Conservation (phyloP, 2,329 filamentous ascomycete genomes). For the Fusarium abutilonis region DNA sequence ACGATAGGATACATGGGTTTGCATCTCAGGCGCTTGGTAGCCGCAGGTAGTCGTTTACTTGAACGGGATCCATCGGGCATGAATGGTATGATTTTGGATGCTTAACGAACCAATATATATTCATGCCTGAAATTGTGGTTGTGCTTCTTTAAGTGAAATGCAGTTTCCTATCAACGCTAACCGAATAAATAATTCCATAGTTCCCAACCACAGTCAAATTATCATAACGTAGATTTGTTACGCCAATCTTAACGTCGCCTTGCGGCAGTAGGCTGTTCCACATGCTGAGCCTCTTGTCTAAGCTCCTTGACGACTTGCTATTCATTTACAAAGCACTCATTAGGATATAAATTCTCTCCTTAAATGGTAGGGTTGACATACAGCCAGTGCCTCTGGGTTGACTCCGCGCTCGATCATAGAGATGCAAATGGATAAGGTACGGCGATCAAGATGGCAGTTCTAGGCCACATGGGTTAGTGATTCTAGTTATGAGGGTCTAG, state of each 20-base stretch:
- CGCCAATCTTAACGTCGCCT: slow-evolving; percentile 39
- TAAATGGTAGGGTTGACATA: slow-evolving; percentile 57
- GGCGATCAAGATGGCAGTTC: slow-evolving; percentile 94
- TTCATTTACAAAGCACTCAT: neutral
- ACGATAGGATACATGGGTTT: slow-evolving; percentile 21
- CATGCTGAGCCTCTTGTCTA: slow-evolving; percentile 64
- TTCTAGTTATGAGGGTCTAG: neutral
- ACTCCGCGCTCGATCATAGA: slow-evolving; percentile 97
- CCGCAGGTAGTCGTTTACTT: slow-evolving; percentile 6
- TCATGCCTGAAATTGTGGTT: slow-evolving; percentile 4
- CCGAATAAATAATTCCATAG: slow-evolving; percentile 2
- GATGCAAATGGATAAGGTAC: slow-evolving; percentile 92
- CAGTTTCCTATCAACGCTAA: slow-evolving; percentile 27
- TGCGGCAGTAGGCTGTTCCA: slow-evolving; percentile 54
- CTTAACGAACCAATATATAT: slow-evolving; percentile 12
- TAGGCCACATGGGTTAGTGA: slow-evolving; percentile 50
- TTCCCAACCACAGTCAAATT: neutral
- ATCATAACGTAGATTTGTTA: neutral
- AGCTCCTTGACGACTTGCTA: slow-evolving; percentile 70
- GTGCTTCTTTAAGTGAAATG: slow-evolving; percentile 3
- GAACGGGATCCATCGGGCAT: slow-evolving; percentile 11
- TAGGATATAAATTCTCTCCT: neutral
- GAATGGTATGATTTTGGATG: slow-evolving; percentile 22
- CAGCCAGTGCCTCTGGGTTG: slow-evolving; percentile 92
- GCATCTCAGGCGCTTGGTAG: slow-evolving; percentile 32